Percentiles rank a stretch among this genome's conserved stretches.
These are phyloP conservation scores for Russula lepida DNA, from an alignment of 768 basidiomycete genomes.

Conservation along the genomic window DNA sequence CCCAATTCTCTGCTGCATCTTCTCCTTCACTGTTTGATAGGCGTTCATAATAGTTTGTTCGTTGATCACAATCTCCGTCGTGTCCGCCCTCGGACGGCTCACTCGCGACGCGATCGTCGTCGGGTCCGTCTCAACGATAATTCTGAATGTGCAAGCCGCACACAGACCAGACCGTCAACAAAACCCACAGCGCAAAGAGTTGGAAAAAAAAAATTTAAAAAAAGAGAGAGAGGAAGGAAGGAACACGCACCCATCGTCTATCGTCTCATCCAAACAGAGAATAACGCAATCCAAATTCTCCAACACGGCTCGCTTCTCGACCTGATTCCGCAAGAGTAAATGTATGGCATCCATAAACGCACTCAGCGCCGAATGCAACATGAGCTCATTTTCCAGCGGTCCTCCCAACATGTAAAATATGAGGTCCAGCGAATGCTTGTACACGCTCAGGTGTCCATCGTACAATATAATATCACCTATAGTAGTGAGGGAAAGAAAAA, in stretches of 20 bases:
- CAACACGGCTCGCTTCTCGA: constrained; percentile 90
- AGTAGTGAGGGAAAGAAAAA: not conserved
- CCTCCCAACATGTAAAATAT: constrained; percentile 90
- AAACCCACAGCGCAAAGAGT: not conserved
- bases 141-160: constrained; percentile 40
- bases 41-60: constrained; percentile 94
- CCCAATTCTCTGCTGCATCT: constrained; percentile 74
- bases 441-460: constrained; percentile 84
- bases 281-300: constrained; percentile 93
- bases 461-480: constrained; percentile 90
- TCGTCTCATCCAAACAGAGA: constrained; percentile 90
- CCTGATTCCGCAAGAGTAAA: constrained; percentile 79
- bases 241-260: constrained; percentile 86
- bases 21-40: constrained; percentile 82
- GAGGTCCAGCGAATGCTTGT: constrained; percentile 92
- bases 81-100: constrained; percentile 84
- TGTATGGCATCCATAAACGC: constrained; percentile 82
- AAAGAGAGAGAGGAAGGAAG: too few species aligned
- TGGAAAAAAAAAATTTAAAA: too few species aligned
- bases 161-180: not conserved
- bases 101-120: constrained; percentile 94
- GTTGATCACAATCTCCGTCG: constrained; percentile 96
- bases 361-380: constrained; percentile 78
- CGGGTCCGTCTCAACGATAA: constrained; percentile 94
- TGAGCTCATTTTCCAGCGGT: constrained; percentile 87